Percentiles rank a stretch among this genome's conserved stretches.
Conservation (phyloP, 257 asterid species). For the Leptodermis oblonga region DNA sequence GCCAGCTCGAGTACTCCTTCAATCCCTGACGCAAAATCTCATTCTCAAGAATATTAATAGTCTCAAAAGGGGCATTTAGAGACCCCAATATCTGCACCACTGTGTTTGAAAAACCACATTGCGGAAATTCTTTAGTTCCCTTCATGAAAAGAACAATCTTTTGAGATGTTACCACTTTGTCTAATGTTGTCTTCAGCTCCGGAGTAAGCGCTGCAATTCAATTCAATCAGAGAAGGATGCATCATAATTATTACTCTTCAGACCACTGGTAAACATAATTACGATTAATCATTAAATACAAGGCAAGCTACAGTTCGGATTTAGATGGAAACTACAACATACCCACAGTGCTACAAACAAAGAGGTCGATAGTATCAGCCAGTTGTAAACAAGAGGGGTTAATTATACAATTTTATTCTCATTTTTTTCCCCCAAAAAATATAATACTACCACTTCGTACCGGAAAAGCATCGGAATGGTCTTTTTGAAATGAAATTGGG, state of each 20-base stretch:
- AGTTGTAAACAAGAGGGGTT: no score
- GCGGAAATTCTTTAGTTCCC: conserved; percentile 90
- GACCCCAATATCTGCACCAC: conserved; percentile 76
- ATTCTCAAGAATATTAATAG: conserved; percentile 72
- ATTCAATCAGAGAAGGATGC: no score
- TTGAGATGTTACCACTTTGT: conserved; percentile 70
- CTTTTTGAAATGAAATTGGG: neutral
- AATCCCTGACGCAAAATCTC: conserved; percentile 73
- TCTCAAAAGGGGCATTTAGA: conserved; percentile 69
- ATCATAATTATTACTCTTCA: no score
- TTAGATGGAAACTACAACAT: neutral
- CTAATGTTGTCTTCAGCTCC: conserved; percentile 66
- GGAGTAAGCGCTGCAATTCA: conserved; percentile 59
- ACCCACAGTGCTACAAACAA: no score
- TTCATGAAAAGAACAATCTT: conserved; percentile 82
- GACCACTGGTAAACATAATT: no score
- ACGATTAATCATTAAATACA: no score
- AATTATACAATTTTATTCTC: no score
- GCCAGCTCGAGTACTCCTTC: conserved; percentile 93
- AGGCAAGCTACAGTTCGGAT: neutral
- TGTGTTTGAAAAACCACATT: conserved; percentile 84
- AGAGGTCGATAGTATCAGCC: no score
- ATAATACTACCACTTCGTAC: no score
- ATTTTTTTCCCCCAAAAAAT: no score
- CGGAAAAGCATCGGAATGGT: conserved; percentile 16